Conservation (phyloP, 371 early-diverging fungal genomes). For the Parasitella parasitica region DNA sequence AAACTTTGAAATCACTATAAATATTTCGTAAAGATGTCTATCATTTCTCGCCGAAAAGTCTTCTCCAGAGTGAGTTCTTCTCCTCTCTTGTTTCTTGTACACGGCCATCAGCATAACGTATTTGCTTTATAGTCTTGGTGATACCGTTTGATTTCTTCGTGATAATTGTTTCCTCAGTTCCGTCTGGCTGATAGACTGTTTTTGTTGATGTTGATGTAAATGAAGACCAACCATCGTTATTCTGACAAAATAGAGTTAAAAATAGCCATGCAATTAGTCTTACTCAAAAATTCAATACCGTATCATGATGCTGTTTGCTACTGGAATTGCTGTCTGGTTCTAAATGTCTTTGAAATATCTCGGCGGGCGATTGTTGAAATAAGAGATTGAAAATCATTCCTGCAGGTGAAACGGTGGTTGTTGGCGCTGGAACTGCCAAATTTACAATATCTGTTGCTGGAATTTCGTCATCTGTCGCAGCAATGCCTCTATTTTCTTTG, state of each 20-base stretch:
- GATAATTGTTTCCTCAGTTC: slow-evolving; percentile 33
- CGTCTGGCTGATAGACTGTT: slow-evolving; percentile 31
- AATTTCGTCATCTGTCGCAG: neutral
- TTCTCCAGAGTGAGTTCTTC: slow-evolving; percentile 14
- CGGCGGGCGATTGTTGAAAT: neutral
- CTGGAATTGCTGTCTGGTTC: neutral
- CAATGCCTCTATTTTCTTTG: slow-evolving; percentile 15
- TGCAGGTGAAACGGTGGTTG: neutral
- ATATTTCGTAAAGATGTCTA: too few species aligned
- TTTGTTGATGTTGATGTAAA: slow-evolving; percentile 34
- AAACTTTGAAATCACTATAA: slow-evolving; percentile 1
- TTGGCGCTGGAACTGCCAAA: neutral
- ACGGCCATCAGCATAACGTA: slow-evolving; percentile 37
- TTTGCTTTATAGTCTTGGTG: slow-evolving; percentile 35
- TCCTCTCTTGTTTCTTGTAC: slow-evolving; percentile 32
- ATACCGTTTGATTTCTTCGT: slow-evolving; percentile 34
- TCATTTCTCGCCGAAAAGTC: neutral
- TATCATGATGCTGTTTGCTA: neutral
- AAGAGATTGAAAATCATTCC: neutral
- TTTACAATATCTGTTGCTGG: too few species aligned
- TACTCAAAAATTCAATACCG: neutral
- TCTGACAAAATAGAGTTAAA: neutral
- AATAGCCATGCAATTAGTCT: neutral
- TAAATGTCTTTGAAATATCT: neutral
- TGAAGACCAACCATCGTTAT: slow-evolving; percentile 24